Conservation (phyloP, 2,329 filamentous ascomycete species). For the Sarocladium kiliense region DNA sequence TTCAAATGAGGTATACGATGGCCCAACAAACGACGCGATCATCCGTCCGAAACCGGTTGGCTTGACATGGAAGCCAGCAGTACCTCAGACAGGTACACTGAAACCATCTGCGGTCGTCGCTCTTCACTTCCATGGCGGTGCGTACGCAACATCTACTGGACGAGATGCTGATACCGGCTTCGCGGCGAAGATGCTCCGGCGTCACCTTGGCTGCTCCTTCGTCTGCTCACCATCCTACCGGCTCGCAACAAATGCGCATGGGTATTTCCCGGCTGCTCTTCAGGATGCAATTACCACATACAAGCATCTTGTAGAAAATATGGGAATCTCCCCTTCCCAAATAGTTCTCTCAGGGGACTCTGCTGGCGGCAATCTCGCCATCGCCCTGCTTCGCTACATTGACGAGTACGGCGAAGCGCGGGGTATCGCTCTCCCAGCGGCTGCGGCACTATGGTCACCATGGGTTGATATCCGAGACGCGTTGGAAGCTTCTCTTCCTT, state of each 20-base stretch:
- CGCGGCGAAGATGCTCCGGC: constrained; percentile 17
- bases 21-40: neutral
- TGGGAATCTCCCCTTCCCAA: constrained; percentile 16
- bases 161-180: constrained; percentile 21
- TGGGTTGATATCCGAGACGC: constrained; percentile 21
- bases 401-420: constrained; percentile 8
- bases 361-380: constrained; percentile 24
- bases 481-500: constrained; percentile 14
- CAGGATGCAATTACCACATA: constrained; percentile 27
- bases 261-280: constrained; percentile 23
- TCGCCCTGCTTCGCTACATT: constrained; percentile 25
- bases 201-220: constrained; percentile 15
- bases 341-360: constrained; percentile 27
- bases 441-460: constrained; percentile 17
- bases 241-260: constrained; percentile 13
- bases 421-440: constrained; percentile 15
- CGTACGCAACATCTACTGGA: constrained; percentile 23
- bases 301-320: constrained; percentile 17
- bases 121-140: constrained; percentile 27
- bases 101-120: neutral
- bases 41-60: neutral
- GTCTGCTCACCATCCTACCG: constrained; percentile 25
- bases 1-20: neutral
- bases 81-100: neutral
- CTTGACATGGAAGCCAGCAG: neutral